Evolutionary conservation across 768 basidiomycete species (phyloP).

Genomic region (Nevesoporus exiguus): DNA sequence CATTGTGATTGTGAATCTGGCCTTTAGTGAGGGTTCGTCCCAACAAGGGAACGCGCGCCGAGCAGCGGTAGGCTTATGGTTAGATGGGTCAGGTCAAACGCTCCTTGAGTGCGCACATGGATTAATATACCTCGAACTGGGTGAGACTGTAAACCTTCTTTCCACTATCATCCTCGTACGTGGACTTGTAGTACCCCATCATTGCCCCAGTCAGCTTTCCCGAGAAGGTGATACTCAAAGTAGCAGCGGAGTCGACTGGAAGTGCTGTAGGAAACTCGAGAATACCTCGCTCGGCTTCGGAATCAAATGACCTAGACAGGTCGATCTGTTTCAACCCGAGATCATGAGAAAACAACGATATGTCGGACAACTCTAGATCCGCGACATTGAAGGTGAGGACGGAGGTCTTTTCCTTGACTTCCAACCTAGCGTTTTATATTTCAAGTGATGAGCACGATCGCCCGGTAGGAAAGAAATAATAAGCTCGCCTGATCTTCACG

Average conservation of each 20-base stretch:
- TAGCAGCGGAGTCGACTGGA: slow-evolving; percentile 66
- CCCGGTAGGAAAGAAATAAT: background rate
- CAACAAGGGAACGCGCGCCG: slow-evolving; percentile 83
- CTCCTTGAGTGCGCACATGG: background rate
- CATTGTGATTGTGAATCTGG: slow-evolving; percentile 74
- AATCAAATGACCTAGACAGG: slow-evolving; percentile 51
- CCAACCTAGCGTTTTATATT: slow-evolving; percentile 42
- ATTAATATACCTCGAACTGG: slow-evolving; percentile 70
- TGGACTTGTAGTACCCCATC: slow-evolving; percentile 80
- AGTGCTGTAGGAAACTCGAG: slow-evolving; percentile 56
- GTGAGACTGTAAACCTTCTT: slow-evolving; percentile 75
- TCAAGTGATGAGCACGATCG: background rate
- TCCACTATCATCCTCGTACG: slow-evolving; percentile 59
- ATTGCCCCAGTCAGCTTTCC: slow-evolving; percentile 66
- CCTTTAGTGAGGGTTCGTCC: slow-evolving; percentile 92
- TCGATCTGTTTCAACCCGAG: slow-evolving; percentile 46
- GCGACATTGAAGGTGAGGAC: slow-evolving; percentile 63
- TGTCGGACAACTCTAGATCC: slow-evolving; percentile 54
- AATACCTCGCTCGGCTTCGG: slow-evolving; percentile 59
- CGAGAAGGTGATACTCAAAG: slow-evolving; percentile 66
- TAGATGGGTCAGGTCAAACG: slow-evolving; percentile 1
- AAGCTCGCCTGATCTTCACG: slow-evolving; percentile 62
- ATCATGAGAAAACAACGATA: slow-evolving; percentile 54
- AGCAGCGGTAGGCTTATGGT: slow-evolving; percentile 73
- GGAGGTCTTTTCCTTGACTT: slow-evolving; percentile 59